Evolutionary conservation across 169 alveolate genomes (phyloP).

Genomic region (Sarcocystis neurona): DNA sequence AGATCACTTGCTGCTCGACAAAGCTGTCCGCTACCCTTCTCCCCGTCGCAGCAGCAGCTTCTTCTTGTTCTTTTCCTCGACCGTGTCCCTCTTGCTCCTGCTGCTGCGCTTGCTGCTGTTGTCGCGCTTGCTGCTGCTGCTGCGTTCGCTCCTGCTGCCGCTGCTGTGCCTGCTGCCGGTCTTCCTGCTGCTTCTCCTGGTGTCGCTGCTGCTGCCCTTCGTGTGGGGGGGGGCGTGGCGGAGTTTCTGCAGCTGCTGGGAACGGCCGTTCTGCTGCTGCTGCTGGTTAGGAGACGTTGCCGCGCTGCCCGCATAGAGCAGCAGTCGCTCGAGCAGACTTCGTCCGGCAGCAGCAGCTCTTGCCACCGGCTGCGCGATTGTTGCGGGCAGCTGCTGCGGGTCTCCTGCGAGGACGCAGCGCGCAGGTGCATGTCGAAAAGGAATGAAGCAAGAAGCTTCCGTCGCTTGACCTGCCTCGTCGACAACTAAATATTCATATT

Average conservation of each 20-base stretch:
- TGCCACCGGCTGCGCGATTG: constrained; percentile 88
- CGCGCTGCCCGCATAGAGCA: constrained; percentile 65
- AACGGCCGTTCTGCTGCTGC: neutral
- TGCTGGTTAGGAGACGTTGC: neutral
- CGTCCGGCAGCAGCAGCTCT: constrained; percentile 78
- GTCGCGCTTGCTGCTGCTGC: neutral
- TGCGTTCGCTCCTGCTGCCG: neutral
- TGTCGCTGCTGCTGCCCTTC: too few species aligned
- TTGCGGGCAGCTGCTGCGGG: constrained; percentile 96
- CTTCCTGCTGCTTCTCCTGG: neutral
- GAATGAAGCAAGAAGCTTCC: constrained; percentile 69
- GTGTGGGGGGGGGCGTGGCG: too few species aligned
- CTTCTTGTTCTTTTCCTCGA: neutral
- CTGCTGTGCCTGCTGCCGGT: neutral
- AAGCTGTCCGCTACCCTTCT: too few species aligned
- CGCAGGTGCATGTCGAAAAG: constrained; percentile 58
- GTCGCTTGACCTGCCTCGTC: constrained; percentile 91
- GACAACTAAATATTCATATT: constrained; percentile 70
- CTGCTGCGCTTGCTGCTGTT: neutral
- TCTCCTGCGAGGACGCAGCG: constrained; percentile 94
- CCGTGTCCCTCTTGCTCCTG: neutral
- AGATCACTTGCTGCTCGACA: constrained; percentile 68
- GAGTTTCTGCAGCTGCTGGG: too few species aligned
- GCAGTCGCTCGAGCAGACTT: constrained; percentile 85
- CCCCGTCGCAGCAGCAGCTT: neutral